phyloP scores from a whole-genome alignment of 2,329 filamentous ascomycete species.

The Tympanopsis confertula region DNA sequence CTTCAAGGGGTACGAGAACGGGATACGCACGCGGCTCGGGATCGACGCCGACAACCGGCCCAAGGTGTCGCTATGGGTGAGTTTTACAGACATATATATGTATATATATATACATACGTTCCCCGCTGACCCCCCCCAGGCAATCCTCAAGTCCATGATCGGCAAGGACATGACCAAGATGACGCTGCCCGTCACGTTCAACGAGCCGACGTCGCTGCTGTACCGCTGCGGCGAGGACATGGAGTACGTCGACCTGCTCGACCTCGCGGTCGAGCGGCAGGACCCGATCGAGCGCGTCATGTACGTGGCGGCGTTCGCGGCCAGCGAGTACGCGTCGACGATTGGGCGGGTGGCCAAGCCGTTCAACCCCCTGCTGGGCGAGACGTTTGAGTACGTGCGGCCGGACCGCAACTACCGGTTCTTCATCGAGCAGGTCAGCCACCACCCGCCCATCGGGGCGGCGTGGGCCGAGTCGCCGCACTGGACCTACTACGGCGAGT shows the following conservation, averaged over 20 bases:
- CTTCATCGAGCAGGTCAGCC: conserved; percentile 96
- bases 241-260: conserved; percentile 90
- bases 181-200: conserved; percentile 96
- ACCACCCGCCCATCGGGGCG: conserved; percentile 89
- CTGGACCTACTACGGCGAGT: conserved; percentile 94
- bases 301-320: conserved; percentile 90
- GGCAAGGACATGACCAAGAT: conserved; percentile 99
- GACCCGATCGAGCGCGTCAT: conserved; percentile 88
- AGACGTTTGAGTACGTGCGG: conserved; percentile 91
- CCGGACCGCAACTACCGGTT: conserved; percentile 97
- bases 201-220: conserved; percentile 89
- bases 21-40: conserved; percentile 66
- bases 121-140: conserved; percentile 35
- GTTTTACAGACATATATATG: conserved; percentile 16
- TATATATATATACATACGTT: neutral
- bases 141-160: conserved; percentile 97
- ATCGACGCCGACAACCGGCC: conserved; percentile 87
- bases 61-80: conserved; percentile 89
- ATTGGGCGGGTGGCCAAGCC: conserved; percentile 95
- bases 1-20: conserved; percentile 85
- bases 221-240: conserved; percentile 95
- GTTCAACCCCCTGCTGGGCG: conserved; percentile 90
- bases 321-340: conserved; percentile 91
- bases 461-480: conserved; percentile 83
- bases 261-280: conserved; percentile 70